Evolutionary conservation across 176 grass and related monocot species (phyloP), one percentile per base, ranked within the genome.

Genomic region (Cocos nucifera): DNA sequence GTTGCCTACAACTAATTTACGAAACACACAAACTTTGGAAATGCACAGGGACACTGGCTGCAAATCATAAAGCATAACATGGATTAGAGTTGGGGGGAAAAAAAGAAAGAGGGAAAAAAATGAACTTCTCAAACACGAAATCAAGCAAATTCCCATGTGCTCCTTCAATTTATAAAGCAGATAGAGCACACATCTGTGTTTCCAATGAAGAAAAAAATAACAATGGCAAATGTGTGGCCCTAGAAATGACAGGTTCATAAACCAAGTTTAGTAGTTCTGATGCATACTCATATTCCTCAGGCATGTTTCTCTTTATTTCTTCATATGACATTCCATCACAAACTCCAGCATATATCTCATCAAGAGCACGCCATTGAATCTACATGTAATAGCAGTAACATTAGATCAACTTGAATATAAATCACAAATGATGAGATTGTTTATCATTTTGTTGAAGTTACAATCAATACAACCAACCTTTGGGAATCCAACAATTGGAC

Each of bases 331-430:
- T 97, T 32, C 92, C 92, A 85, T 88, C 92, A 78, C 87, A 97
- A 6, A 86, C 60, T 51, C 92, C 92, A 57, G 73, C 73, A 62
- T 97, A 88, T 85, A 97, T 97, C 73, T 97, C 92, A 71, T 97
- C 92, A 76, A 97, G 83, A 56, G 92, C 92, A 67, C 92, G 84
- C 92, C 92, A 97, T 97, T 97, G 84, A 85, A 97, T 88, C 92
- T 97, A 82, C 54, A 88, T 57, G 10, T 57, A 86, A 74, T 50
- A 53, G 4, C 3, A 72, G 14, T 17, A 25, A 59, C 69, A 84
- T 53, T 49, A 22, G 64, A 30, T 29, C 53, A 80, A 64, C 77
- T 52, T 51, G 57, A 77, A 23, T 8, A 3, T 17, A 28, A 44
- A 54, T 19, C 17, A 82, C 19, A 74, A 16, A 22, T 74, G 44